Conservation (phyloP, 768 basidiomycete species). For the Auricularia auricula-judae region DNA sequence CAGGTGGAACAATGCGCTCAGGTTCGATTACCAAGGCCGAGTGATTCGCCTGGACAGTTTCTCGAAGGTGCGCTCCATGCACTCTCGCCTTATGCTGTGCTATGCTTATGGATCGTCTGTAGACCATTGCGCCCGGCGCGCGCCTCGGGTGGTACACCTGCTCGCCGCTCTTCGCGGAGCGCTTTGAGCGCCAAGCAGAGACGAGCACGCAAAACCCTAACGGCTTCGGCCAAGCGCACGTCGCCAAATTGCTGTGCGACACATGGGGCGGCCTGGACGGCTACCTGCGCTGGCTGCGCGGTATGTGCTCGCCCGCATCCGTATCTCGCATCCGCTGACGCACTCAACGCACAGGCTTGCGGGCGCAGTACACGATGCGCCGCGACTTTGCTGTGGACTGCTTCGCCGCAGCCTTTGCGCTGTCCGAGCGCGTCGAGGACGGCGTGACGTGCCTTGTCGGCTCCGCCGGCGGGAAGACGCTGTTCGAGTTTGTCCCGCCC, state of each 20-base stretch:
- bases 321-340: too few relatives aligned
- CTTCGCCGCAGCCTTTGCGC: conserved; percentile 49
- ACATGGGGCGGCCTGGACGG: conserved; percentile 53
- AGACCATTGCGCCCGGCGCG: conserved; percentile 70
- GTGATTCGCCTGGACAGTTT: conserved; percentile 78
- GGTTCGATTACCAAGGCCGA: conserved; percentile 64
- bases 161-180: conserved; percentile 63
- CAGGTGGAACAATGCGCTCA: neutral
- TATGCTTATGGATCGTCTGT: neutral
- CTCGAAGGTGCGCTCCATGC: conserved; percentile 41
- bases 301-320: conserved; percentile 2
- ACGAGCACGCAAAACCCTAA: conserved; percentile 58
- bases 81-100: neutral
- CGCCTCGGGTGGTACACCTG: conserved; percentile 76
- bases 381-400: conserved; percentile 57
- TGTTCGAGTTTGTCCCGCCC: conserved; percentile 67
- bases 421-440: conserved; percentile 3
- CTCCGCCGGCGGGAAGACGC: conserved; percentile 13
- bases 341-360: conserved; percentile 20
- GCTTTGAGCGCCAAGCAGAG: conserved; percentile 62
- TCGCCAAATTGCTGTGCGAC: conserved; percentile 46
- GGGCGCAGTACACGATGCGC: conserved; percentile 42
- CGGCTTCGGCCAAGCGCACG: conserved; percentile 58
- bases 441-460: conserved; percentile 10
- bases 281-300: conserved; percentile 69